These are phyloP conservation scores for Botrytis elliptica DNA, from an alignment of 2,329 filamentous ascomycete species.

Conservation along the genomic window DNA sequence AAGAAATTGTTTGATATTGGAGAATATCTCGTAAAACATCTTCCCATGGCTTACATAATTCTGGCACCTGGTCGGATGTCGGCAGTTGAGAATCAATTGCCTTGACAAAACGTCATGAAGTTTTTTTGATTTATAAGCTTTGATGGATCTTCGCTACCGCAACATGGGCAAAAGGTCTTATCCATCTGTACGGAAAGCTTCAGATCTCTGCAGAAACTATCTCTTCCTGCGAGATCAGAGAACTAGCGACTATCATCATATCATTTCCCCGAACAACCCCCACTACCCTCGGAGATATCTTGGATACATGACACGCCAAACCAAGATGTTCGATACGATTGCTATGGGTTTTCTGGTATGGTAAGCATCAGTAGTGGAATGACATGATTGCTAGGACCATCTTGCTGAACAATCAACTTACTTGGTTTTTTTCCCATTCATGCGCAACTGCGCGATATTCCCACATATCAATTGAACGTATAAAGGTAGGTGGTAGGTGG, in stretches of 20 bases:
- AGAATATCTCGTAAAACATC: background rate
- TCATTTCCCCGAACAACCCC: background rate
- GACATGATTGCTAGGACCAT: background rate
- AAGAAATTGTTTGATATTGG: background rate
- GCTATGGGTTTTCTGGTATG: background rate
- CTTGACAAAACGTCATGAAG: background rate
- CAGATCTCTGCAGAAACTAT: background rate
- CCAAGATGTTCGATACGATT: background rate
- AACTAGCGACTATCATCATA: background rate
- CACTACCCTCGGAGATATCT: background rate
- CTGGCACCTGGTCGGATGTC: background rate
- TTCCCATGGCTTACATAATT: background rate
- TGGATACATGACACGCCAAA: background rate
- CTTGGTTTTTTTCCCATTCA: background rate
- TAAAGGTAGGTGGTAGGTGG: background rate
- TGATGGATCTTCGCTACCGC: background rate
- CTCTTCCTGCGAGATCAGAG: background rate
- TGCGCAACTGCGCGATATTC: background rate
- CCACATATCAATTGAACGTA: background rate
- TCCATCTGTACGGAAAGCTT: background rate
- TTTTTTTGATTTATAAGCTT: background rate
- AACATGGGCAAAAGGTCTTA: background rate
- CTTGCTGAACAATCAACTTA: slow-evolving; percentile 1
- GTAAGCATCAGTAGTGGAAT: background rate
- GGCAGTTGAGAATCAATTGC: background rate